A percentile compares a stretch with the other conserved stretches of the same genome.
Evolutionary conservation across 192 early-diverging fungal genomes (phyloP).

Genomic region (Coemansia sp.): DNA sequence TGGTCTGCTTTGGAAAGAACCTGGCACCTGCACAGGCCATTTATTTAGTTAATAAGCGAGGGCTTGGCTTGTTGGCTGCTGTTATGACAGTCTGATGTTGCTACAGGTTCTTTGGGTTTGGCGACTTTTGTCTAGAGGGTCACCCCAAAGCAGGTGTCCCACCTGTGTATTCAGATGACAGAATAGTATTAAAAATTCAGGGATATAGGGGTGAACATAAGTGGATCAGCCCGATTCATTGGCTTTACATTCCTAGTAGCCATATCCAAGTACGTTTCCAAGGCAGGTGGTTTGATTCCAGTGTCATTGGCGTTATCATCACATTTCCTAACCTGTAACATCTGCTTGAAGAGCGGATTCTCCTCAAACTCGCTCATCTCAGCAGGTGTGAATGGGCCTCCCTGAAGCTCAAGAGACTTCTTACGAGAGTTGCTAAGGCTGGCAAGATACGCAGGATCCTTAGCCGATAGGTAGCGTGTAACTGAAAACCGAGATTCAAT

Average conservation of each 20-base stretch:
- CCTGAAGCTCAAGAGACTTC: constrained; percentile 57
- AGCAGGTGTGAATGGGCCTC: constrained; percentile 52
- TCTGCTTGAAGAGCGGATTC: constrained; percentile 55
- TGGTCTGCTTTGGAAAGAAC: too few species aligned
- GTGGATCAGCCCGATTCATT: too few species aligned
- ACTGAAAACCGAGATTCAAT: constrained; percentile 58
- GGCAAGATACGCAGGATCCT: constrained; percentile 45
- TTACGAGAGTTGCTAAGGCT: constrained; percentile 53
- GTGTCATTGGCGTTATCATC: constrained; percentile 54
- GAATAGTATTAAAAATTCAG: too few species aligned
- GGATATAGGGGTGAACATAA: too few species aligned
- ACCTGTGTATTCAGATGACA: too few species aligned
- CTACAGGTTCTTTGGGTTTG: too few species aligned
- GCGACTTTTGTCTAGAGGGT: too few species aligned
- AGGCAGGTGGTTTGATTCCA: constrained; percentile 13
- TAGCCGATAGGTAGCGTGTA: constrained; percentile 57
- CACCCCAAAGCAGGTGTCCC: too few species aligned
- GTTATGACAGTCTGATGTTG: too few species aligned
- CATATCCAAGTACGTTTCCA: constrained; percentile 49
- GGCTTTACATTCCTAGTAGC: neutral
- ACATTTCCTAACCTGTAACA: constrained; percentile 57
- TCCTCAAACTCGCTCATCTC: constrained; percentile 52
- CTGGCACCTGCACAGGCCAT: too few species aligned
- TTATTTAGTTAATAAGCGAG: too few species aligned
- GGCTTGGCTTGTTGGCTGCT: too few species aligned